phyloP scores from a whole-genome alignment of 129 eudicot species.

The Logfia minima region DNA sequence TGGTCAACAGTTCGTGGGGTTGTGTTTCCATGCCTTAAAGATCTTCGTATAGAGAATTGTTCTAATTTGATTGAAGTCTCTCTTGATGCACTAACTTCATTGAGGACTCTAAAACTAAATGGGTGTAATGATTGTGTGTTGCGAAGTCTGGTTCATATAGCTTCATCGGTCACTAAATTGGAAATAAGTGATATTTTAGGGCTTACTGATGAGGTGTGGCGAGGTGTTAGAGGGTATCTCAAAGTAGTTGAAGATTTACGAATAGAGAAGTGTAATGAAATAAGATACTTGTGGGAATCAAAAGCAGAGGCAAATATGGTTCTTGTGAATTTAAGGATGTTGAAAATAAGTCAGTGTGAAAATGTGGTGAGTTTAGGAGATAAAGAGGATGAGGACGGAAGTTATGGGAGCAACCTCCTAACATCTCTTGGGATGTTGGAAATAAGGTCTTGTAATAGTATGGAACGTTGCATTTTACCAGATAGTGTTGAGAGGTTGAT shows the following conservation, averaged over 20 bases:
- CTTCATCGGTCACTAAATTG: constrained; percentile 6
- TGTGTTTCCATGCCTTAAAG: constrained; percentile 15
- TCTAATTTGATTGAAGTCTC: constrained; percentile 16
- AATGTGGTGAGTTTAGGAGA: constrained; percentile 24
- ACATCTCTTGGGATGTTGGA: constrained; percentile 8
- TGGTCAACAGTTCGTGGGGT: constrained; percentile 28
- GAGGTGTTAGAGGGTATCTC: constrained; percentile 18
- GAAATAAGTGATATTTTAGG: neutral
- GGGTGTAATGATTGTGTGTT: neutral
- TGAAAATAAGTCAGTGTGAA: neutral
- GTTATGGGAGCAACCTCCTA: constrained; percentile 10
- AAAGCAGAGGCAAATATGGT: constrained; percentile 8
- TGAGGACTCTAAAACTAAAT: neutral
- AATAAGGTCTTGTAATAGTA: neutral
- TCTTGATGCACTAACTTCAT: constrained; percentile 16
- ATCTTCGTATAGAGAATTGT: neutral
- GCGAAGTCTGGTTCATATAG: constrained; percentile 7
- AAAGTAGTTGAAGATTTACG: constrained; percentile 8
- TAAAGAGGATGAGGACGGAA: constrained; percentile 9
- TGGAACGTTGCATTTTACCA: constrained; percentile 10
- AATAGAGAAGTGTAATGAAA: neutral
- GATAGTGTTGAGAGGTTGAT: neutral
- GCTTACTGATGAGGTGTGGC: constrained; percentile 25
- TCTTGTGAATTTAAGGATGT: constrained; percentile 20
- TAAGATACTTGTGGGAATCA: constrained; percentile 30